These are phyloP conservation scores for Cytospora paraplurivora DNA, from an alignment of 2,329 filamentous ascomycete species.

Conservation along the genomic window DNA sequence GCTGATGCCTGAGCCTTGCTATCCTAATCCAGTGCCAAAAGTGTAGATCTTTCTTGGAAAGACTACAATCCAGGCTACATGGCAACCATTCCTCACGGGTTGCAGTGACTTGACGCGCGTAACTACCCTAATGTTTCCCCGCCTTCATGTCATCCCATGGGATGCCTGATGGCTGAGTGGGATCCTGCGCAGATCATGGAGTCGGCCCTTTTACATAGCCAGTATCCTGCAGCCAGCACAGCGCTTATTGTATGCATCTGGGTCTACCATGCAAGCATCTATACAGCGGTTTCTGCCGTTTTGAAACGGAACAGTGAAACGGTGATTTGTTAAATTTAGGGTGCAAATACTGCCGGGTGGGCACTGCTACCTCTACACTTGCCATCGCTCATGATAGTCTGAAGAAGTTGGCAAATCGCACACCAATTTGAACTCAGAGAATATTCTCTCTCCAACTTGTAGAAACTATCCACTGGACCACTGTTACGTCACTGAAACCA, in stretches of 20 bases:
- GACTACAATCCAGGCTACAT: not conserved
- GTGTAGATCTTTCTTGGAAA: too few species aligned
- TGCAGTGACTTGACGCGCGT: not conserved
- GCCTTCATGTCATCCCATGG: not conserved
- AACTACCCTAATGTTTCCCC: not conserved
- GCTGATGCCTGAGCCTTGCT: too few species aligned
- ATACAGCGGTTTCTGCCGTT: not conserved
- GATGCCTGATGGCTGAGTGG: not conserved
- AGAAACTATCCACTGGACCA: not conserved
- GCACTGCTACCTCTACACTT: not conserved
- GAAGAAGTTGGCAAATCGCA: not conserved
- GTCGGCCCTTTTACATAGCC: not conserved
- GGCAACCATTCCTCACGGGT: not conserved
- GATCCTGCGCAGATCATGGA: not conserved
- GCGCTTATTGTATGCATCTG: not conserved
- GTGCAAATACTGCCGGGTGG: not conserved
- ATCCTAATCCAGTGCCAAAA: not conserved
- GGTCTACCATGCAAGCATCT: not conserved
- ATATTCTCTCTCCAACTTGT: not conserved
- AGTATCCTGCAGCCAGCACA: not conserved
- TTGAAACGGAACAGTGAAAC: not conserved
- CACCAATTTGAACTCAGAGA: not conserved
- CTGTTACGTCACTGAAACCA: not conserved
- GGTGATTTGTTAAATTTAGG: not conserved
- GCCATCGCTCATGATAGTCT: not conserved